Base-by-base conservation (phyloP, 2,329 filamentous ascomycete genomes). In the Dactylellina haptotyla region DNA sequence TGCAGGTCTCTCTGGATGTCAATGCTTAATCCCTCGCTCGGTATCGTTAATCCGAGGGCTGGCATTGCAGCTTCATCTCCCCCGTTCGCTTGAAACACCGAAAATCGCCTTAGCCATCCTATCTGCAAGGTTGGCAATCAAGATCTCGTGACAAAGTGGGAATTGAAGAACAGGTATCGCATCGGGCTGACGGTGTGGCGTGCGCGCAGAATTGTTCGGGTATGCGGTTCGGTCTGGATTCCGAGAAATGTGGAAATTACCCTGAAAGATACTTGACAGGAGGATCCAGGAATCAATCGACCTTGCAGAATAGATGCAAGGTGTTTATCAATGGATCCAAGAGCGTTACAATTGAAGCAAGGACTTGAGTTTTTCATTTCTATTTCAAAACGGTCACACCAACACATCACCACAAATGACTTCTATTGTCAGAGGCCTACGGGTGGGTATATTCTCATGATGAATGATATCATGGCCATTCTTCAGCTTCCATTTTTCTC, bases 241-340 rank as follows among this genome's bases (percentile, higher is more conserved):
- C 6, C 32, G 32, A 34, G 14, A 14, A 34, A 34, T 34, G 32
- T 6, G 32, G 14, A 14, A 34, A 6, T 34, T 6, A 6, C 6
- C 14, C 32, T 34, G 6, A 34, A 6, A 34, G 32, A 34, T 34
- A 34, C 32, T 34, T 6, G 32, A 34, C 32, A 34, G 32, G 32
- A 34, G 16, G 30, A 63, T n/a, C n/a, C 20, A 45, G 25, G 46
- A 54, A 64, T 9, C n/a, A 10, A 50, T 28, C 45, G 23, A 9
- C 45, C 59, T 64, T 64, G 59, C 48, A 64, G 59, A 39, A 14
- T n/a, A 34, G 5, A 53, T 34, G 48, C 48, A 34, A 20, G 48
- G 48, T 53, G 16, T 5, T 28, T 54, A 54, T 54, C 23, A 54
- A 3, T 39, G 3, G 3, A 14, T 39, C n/a, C 12, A 51, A n/a